Conservation (phyloP, 192 early-diverging fungal species). For the Coemansia sp. region DNA sequence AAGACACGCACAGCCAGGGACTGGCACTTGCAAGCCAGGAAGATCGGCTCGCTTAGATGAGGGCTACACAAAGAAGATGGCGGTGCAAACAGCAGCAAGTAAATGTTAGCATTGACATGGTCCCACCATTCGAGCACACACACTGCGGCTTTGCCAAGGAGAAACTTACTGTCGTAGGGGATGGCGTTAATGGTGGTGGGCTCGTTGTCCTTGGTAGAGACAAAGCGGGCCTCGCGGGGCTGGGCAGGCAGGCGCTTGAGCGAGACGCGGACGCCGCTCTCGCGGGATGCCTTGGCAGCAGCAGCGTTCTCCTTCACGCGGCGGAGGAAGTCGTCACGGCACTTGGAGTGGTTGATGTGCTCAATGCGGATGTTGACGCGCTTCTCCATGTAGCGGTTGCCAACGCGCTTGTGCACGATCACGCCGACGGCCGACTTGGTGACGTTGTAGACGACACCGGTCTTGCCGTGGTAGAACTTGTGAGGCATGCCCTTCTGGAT, state of each 20-base stretch:
- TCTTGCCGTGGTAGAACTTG: slow-evolving; percentile 99
- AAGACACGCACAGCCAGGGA: background rate
- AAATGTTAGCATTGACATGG: slow-evolving; percentile 2
- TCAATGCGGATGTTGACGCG: slow-evolving; percentile 97
- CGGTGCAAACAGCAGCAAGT: background rate
- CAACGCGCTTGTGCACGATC: slow-evolving; percentile 97
- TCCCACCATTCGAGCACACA: background rate
- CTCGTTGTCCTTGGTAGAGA: slow-evolving; percentile 83
- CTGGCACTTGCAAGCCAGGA: background rate
- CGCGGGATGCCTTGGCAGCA: slow-evolving; percentile 79
- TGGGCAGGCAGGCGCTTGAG: slow-evolving; percentile 88
- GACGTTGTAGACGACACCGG: slow-evolving; percentile 99
- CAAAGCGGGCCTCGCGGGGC: slow-evolving; percentile 84
- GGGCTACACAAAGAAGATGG: slow-evolving; percentile 27
- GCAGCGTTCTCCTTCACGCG: slow-evolving; percentile 95
- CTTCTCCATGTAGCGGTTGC: slow-evolving; percentile 98
- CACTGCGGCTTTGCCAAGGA: too few relatives aligned
- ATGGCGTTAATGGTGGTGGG: slow-evolving; percentile 93
- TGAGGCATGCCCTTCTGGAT: slow-evolving; percentile 99
- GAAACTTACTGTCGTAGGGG: slow-evolving; percentile 80
- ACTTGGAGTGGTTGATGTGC: slow-evolving; percentile 99
- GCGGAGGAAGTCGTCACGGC: slow-evolving; percentile 94
- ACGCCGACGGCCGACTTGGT: slow-evolving; percentile 99
- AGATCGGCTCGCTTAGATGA: slow-evolving; percentile 36
- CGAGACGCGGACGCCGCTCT: slow-evolving; percentile 67